Conservation (phyloP, 192 early-diverging fungal genomes). For the Coemansia sp. region DNA sequence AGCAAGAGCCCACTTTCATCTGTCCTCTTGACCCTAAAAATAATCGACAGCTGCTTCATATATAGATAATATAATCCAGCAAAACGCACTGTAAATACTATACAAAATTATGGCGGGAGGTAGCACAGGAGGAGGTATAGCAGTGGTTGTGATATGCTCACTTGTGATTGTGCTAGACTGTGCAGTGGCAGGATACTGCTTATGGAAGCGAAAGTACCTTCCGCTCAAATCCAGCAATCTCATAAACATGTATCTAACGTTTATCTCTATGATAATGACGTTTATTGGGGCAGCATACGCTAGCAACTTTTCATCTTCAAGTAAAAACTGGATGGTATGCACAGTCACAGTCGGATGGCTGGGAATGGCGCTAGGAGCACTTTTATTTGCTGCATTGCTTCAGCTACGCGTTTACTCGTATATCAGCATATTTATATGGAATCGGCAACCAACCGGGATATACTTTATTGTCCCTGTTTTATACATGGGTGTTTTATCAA, state of each 20-base stretch:
- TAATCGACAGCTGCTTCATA: neutral
- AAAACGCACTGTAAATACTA: too few relatives aligned
- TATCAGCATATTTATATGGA: slow-evolving; percentile 33
- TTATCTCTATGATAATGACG: slow-evolving; percentile 31
- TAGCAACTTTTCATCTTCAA: slow-evolving; percentile 10
- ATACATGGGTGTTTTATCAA: slow-evolving; percentile 16
- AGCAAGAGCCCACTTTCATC: neutral
- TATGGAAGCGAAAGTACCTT: slow-evolving; percentile 33
- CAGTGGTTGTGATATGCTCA: slow-evolving; percentile 32
- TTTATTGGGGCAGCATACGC: slow-evolving; percentile 33
- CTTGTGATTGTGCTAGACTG: slow-evolving; percentile 21
- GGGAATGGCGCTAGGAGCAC: slow-evolving; percentile 36
- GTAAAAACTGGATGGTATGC: slow-evolving; percentile 34
- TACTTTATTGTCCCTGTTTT: slow-evolving; percentile 28
- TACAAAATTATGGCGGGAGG: slow-evolving; percentile 5
- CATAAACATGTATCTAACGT: slow-evolving; percentile 42
- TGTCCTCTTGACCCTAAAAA: neutral
- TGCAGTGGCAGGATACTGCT: slow-evolving; percentile 27
- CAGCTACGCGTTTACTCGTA: slow-evolving; percentile 41
- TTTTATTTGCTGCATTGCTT: slow-evolving; percentile 33
- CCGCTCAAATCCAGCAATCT: slow-evolving; percentile 36
- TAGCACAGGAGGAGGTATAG: slow-evolving; percentile 24
- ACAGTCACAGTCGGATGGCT: slow-evolving; percentile 39
- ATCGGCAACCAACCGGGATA: slow-evolving; percentile 23
- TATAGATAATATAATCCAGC: neutral